Evolutionary conservation across 306 rosid genomes (phyloP).

Genomic region (Casuarina cunninghamiana): DNA sequence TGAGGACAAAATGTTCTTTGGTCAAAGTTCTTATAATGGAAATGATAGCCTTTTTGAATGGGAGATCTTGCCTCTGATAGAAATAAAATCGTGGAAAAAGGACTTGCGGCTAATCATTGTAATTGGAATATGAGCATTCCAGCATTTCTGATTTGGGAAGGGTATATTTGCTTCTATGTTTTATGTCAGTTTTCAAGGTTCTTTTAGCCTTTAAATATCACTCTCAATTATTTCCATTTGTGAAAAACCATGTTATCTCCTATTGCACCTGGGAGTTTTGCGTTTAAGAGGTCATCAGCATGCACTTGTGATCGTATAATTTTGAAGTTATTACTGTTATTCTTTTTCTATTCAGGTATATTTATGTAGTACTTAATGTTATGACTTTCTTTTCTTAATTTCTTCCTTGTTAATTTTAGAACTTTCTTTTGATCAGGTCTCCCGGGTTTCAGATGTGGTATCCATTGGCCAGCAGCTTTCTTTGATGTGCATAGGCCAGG

Average conservation of each 20-base stretch:
- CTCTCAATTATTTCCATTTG: neutral
- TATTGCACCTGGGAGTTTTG: neutral
- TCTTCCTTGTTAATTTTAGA: constrained; percentile 3
- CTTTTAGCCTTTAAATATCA: neutral
- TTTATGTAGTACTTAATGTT: neutral
- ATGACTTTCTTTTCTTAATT: neutral
- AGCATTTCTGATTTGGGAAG: neutral
- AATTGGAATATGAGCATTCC: neutral
- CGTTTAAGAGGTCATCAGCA: neutral
- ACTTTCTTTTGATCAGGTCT: constrained; percentile 52
- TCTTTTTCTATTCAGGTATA: neutral
- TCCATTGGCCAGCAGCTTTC: constrained; percentile 82
- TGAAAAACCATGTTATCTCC: neutral
- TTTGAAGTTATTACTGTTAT: constrained; percentile 4
- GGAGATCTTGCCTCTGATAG: neutral
- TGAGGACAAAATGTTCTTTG: neutral
- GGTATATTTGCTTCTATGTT: neutral
- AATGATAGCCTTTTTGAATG: neutral
- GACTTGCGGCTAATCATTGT: neutral
- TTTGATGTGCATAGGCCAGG: constrained; percentile 88
- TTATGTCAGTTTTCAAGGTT: neutral
- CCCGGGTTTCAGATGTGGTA: constrained; percentile 71
- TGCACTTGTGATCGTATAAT: neutral
- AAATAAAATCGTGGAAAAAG: neutral
- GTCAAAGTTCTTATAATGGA: neutral